Percentiles rank a stretch among this genome's conserved stretches.
These are phyloP conservation scores for Hypoxylon fuscum DNA, from an alignment of 495 filamentous ascomycete genomes.

Conservation along the genomic window DNA sequence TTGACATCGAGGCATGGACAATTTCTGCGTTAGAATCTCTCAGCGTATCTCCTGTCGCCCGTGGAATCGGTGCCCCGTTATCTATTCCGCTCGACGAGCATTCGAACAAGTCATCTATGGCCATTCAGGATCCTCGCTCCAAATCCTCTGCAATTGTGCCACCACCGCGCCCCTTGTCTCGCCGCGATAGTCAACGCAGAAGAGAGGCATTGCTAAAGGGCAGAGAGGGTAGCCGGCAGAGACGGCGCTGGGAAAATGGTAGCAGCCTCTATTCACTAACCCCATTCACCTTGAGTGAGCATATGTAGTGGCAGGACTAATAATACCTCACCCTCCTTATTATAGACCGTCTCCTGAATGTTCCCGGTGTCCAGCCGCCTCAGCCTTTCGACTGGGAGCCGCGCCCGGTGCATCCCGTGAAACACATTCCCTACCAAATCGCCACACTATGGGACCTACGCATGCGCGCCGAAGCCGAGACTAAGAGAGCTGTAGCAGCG, in stretches of 20 bases:
- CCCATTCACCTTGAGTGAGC: neutral
- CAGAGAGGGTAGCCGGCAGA: slow-evolving; percentile 87
- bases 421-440: slow-evolving; percentile 86
- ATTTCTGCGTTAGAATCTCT: slow-evolving; percentile 59
- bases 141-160: slow-evolving; percentile 40
- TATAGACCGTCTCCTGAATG: slow-evolving; percentile 86
- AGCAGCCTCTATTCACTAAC: slow-evolving; percentile 24
- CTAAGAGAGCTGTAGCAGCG: slow-evolving; percentile 44
- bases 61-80: slow-evolving; percentile 54
- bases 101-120: slow-evolving; percentile 34
- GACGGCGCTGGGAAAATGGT: slow-evolving; percentile 97
- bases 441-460: slow-evolving; percentile 86
- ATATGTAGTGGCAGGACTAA: slow-evolving; percentile 22
- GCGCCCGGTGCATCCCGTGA: slow-evolving; percentile 78
- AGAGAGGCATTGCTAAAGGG: slow-evolving; percentile 87
- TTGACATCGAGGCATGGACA: slow-evolving; percentile 62
- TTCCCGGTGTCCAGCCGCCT: slow-evolving; percentile 87
- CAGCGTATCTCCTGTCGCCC: slow-evolving; percentile 54
- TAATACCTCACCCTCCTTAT: slow-evolving; percentile 14
- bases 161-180: slow-evolving; percentile 47
- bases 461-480: slow-evolving; percentile 60
- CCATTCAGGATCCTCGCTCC: slow-evolving; percentile 37
- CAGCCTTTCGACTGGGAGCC: slow-evolving; percentile 82
- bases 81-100: slow-evolving; percentile 58
- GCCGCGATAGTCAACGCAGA: slow-evolving; percentile 56